A percentile compares a stretch with the other conserved stretches of the same genome.
Evolutionary conservation across 345 rosid species (phyloP).

Genomic region (Moricandia moricandioides): DNA sequence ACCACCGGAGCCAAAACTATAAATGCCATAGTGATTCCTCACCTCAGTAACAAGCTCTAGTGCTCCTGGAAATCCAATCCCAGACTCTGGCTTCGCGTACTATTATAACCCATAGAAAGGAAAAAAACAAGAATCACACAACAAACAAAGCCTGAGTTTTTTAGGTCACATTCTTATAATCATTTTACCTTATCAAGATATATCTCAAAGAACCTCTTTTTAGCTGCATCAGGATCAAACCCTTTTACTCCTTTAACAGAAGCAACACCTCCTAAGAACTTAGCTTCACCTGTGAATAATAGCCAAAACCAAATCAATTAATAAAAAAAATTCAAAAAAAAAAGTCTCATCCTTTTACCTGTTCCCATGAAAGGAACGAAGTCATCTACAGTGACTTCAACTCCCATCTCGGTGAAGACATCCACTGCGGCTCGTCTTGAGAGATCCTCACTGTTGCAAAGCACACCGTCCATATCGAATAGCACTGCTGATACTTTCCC

Average conservation of each 20-base stretch:
- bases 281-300: conserved; percentile 68
- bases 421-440: conserved; percentile 93
- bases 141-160: not conserved
- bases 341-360: conserved; percentile 38
- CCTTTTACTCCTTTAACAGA: conserved; percentile 71
- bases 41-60: conserved; percentile 88
- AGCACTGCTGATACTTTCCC: conserved; percentile 88
- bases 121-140: not conserved
- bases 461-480: conserved; percentile 94
- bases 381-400: conserved; percentile 72
- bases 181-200: conserved; percentile 72
- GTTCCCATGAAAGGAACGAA: conserved; percentile 90
- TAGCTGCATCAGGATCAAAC: conserved; percentile 63
- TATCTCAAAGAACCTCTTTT: conserved; percentile 86
- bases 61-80: conserved; percentile 94
- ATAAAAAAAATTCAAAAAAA: not conserved
- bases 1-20: not conserved
- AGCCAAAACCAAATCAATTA: not conserved
- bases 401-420: conserved; percentile 85
- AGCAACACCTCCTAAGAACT: conserved; percentile 91
- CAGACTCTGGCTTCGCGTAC: conserved; percentile 94
- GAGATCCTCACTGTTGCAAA: conserved; percentile 79
- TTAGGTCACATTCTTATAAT: not conserved
- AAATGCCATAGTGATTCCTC: not conserved
- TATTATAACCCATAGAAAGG: conserved; percentile 30